Evolutionary conservation across 2,329 filamentous ascomycete genomes (phyloP).

Genomic region (Acephala macrosclerotiorum): DNA sequence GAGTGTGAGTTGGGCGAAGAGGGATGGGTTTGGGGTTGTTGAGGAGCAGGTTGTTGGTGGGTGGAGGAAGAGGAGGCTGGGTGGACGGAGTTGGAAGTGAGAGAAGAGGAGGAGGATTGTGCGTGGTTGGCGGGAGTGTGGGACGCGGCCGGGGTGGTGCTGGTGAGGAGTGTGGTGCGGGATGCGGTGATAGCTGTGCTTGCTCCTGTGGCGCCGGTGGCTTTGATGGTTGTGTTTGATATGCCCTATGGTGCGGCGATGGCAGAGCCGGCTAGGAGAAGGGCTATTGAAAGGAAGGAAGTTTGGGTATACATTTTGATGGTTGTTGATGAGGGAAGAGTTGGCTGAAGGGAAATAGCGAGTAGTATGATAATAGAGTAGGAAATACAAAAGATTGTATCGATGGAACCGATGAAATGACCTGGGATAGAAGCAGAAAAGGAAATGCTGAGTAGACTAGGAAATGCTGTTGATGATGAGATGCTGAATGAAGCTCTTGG

Average conservation of each 20-base stretch:
- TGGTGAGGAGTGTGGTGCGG: constrained; percentile 3
- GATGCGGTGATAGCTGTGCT: not conserved
- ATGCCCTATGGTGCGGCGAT: not conserved
- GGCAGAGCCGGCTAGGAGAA: not conserved
- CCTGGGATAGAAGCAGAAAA: constrained; percentile 5
- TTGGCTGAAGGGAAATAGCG: not conserved
- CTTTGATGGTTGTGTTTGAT: constrained; percentile 1
- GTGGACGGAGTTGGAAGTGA: not conserved
- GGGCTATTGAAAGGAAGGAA: not conserved
- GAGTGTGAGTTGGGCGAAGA: constrained; percentile 32
- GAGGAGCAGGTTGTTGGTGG: constrained; percentile 14
- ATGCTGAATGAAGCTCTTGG: constrained; percentile 4
- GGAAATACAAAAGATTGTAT: constrained; percentile 10
- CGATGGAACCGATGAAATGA: constrained; percentile 6
- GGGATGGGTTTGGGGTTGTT: constrained; percentile 12
- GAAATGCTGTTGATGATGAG: constrained; percentile 6
- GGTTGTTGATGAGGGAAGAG: not conserved
- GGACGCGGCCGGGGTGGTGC: not conserved
- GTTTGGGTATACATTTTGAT: constrained; percentile 8
- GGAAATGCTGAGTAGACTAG: not conserved
- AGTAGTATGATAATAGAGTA: not conserved
- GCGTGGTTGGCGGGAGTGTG: not conserved
- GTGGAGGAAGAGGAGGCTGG: not conserved
- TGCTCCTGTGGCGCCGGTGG: not conserved
- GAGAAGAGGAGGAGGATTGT: not conserved